Base-by-base conservation (phyloP, 2,329 filamentous ascomycete species). In the Ophiocordyceps australis region DNA sequence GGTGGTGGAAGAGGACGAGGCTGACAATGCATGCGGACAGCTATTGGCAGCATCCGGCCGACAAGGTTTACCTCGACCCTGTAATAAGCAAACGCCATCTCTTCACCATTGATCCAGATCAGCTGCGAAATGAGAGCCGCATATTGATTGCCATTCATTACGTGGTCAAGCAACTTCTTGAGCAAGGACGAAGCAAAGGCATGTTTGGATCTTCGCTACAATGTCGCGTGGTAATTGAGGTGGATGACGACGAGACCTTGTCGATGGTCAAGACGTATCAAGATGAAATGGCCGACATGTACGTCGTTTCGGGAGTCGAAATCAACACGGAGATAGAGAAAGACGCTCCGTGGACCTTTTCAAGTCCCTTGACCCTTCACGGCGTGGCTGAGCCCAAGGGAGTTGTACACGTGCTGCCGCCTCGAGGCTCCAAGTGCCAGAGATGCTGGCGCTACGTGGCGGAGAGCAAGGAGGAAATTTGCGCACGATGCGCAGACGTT, bases 371-470 rank as follows among this genome's bases (percentile, higher is more conserved):
- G 27, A 55, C 57, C 34, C 45, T 57, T 3, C 40, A 43, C 20
- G 55, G 44, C 15, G 28, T 31, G 5, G 20, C n/a, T n/a, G n/a
- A n/a, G n/a, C n/a, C 26, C 12, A 37, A 35, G 30, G 53, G 51
- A 18, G 50, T 37, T 17, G 58, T 57, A 14, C 49, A 52, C 35
- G 57, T 62, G 14, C 36, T 60, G 26, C 59, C 65, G 30, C 65
- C 65, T 2, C 45, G 38, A 36, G 40, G 58, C 9, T 52, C 60
- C 24, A 98, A 95, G 49, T 98, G 89, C 46, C 62, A 68, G 1
- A 62, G 89, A 26, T 98, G 89, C 52, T 98, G 89, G 89, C 69
- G 77, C 33, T 92, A 81, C 47, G 62, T 77, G 14, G 73, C 77
- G n/a, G 56, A 64, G n/a, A 50, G 52, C 24, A 62, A 74, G 37